Conservation (phyloP, 352 stramenopile genomes). For the Phytophthora constricta region DNA sequence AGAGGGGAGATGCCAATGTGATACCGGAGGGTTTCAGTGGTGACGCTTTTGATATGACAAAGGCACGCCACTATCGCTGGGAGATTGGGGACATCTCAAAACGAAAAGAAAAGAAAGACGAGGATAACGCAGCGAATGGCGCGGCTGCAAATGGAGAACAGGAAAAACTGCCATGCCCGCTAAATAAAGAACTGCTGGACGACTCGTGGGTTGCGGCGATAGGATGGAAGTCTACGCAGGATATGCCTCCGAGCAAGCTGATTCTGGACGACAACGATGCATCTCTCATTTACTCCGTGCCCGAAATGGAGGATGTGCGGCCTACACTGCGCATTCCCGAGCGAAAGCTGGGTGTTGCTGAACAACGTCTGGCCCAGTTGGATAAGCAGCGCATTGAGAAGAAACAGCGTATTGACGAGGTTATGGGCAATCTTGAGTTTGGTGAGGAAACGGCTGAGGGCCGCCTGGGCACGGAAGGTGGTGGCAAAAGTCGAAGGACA, state of each 20-base stretch:
- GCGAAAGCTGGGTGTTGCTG: constrained; percentile 76
- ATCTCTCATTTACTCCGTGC: constrained; percentile 76
- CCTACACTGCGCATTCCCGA: constrained; percentile 86
- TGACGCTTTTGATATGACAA: constrained; percentile 77
- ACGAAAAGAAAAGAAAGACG: constrained; percentile 14
- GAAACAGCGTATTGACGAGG: constrained; percentile 80
- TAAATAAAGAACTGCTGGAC: constrained; percentile 78
- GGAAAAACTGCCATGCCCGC: constrained; percentile 41
- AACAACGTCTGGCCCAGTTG: constrained; percentile 74
- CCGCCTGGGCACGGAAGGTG: constrained; percentile 65
- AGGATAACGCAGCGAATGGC: constrained; percentile 4
- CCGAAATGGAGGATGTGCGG: constrained; percentile 82
- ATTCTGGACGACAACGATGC: constrained; percentile 87
- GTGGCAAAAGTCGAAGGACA: constrained; percentile 86
- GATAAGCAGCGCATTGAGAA: constrained; percentile 82
- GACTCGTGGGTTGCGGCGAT: constrained; percentile 80
- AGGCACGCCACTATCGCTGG: constrained; percentile 80
- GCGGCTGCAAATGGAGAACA: constrained; percentile 9
- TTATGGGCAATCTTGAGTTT: constrained; percentile 84
- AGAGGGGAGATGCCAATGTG: constrained; percentile 1
- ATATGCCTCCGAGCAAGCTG: constrained; percentile 84
- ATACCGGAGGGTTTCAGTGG: constrained; percentile 17
- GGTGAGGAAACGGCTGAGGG: constrained; percentile 78
- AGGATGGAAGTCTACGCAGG: constrained; percentile 78
- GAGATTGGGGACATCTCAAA: constrained; percentile 48